Evolutionary conservation across 1,139 yeast species (phyloP), one percentile per base, ranked within the genome.

Genomic region (Scheffersomyces quercinus): DNA sequence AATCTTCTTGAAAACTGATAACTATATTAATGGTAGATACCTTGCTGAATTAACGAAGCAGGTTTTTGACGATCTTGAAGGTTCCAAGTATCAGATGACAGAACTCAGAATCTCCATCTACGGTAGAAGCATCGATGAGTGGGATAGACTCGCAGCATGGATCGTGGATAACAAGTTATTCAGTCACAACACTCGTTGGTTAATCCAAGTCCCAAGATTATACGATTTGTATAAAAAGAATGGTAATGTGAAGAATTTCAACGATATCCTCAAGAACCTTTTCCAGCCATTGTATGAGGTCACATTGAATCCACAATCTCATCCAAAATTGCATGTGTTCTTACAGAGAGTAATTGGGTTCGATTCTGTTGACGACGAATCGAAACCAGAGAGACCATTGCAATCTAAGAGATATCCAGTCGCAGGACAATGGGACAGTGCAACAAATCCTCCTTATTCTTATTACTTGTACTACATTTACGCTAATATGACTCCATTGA

Each of bases 331-430:
- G 47, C 86, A 85, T 56, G 77, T 90, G 2, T 90, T 95, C 63
- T 70, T 95, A 54, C 96, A 90, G 67, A 78, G 99, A 55, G 99
- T 95, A 4, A 85, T 93, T 58, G 99, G 99, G 0, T 93, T 95
- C 65, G 99, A 95, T 64, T 89, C 97, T 3, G 99, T 95, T 33
- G 99, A 95, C 64, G 99, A 95, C 65, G 99, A 95, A 65, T 88
- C 97, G 20, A 95, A 95, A 65, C 79, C 81, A 33, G 99, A 95
- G 64, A 81, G 88, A 50, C 78, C 89, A 44, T 77, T 85, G 58
- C 90, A 84, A 55, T 55, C 68, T 5, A 83, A 81, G 50, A 89
- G 87, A 61, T 90, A 77, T 60, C 98, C 98, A 1, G 72, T 81
- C 9, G 95, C 99, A 33, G 73, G 81, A 24, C 72, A 83, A 46